Base-by-base conservation (phyloP, 305 asterid species). In the Fraxinus sp. region DNA sequence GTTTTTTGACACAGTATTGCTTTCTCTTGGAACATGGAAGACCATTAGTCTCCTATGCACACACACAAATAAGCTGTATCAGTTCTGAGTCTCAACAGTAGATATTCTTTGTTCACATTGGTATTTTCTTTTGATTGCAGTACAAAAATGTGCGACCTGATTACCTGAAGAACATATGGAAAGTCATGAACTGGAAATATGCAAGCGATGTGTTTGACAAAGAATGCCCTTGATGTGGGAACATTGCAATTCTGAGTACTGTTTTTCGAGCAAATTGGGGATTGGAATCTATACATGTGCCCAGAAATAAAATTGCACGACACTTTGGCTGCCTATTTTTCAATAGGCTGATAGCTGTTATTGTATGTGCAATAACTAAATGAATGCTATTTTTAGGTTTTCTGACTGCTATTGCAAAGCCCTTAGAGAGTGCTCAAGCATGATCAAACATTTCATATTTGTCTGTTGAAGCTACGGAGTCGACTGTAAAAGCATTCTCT, bases 71-170 rank as follows among this genome's bases (percentile, higher is more conserved):
- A 22, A 5, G 55, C 66, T 30, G 13, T 28, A 39, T 43, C 24
- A 41, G 37, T 72, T 52, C 22, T 26, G 30, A 35, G 18, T 57
- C 26, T 57, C 66, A 18, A 57, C 66, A 18, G 26, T 57, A 6
- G 28, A 57, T 22, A 18, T 57, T 57, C 68, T 18, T 28, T 70
- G 11, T 28, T 68, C 75, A 68, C 39, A 28, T 28, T 28, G 75
- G 20, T 28, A 28, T 59, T 80, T 81, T 77, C 59, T 80, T 80
- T 35, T 43, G 7, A 7, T 75, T 89, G 91, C 97, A 94, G 99
- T 95, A 95, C 96, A 94, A 94, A 85, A 95, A 95, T 80, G 97
- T 91, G 82, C 93, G 91, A 86, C 97, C 97, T 1, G 98, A 94
- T 89, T 94, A 95, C 90, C 88, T 95, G 78, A 95, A 95, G 93